Conservation (phyloP, 2,329 filamentous ascomycete genomes). For the Bipolaris victoriae region DNA sequence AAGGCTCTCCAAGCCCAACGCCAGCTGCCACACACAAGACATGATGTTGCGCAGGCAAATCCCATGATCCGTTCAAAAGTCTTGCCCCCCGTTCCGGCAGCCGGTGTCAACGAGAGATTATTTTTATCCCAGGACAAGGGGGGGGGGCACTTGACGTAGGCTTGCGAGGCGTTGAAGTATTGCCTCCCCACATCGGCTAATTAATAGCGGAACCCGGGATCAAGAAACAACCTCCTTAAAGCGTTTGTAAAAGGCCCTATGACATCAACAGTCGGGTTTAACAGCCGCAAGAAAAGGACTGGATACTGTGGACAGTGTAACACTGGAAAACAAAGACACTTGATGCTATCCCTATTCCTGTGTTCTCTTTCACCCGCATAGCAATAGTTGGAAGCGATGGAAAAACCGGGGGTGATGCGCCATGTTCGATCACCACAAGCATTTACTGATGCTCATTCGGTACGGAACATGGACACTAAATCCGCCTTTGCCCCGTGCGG, state of each 20-base stretch:
- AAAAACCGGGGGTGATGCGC: not conserved
- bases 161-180: constrained; percentile 24
- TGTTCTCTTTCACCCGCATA: not conserved
- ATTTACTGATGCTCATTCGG: constrained; percentile 15
- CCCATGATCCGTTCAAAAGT: constrained; percentile 3
- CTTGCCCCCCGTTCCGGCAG: constrained; percentile 9
- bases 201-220: constrained; percentile 18
- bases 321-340: no score
- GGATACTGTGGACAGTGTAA: not conserved
- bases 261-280: not conserved
- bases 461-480: constrained; percentile 16
- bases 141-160: constrained; percentile 21
- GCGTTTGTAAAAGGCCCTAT: constrained; percentile 17
- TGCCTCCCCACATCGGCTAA: constrained; percentile 27
- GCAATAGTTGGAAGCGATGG: not conserved
- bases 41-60: constrained; percentile 8
- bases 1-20: not conserved
- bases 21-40: not conserved
- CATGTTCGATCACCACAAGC: constrained; percentile 7
- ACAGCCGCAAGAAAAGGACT: not conserved
- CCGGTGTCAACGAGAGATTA: constrained; percentile 16
- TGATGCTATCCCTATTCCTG: not conserved
- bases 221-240: constrained; percentile 7
- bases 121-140: constrained; percentile 26
- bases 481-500: constrained; percentile 23